Base-by-base conservation (phyloP, 2,329 filamentous ascomycete genomes). In the Leptosphaerulina australis region DNA sequence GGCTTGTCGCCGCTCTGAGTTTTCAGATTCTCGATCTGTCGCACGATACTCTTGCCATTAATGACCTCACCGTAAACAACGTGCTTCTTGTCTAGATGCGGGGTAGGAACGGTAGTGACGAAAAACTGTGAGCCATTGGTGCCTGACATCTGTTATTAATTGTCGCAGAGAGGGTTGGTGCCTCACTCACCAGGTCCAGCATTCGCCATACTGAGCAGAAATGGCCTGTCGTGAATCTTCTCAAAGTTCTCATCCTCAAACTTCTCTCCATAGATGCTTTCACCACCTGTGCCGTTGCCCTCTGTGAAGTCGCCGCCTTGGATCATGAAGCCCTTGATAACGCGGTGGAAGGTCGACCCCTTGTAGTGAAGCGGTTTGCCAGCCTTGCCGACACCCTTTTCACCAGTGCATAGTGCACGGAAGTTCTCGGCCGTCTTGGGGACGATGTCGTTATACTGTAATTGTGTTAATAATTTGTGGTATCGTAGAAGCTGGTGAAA, bases 81-180 rank as follows among this genome's bases (percentile, higher is more conserved):
- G 77, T 99, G 93, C 81, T 99, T 99, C 72, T 85, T 85, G 73
- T 99, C 92, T 29, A 97, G 84, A 74, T 97, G 94, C 37, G 91
- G 92, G 11, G 94, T 97, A n/a, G 87, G 82, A 22, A 96, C 90
- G 12, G 94, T 97, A 38, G 94, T 99, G 66, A 97, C 81, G 83
- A 99, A 99, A 83, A 99, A 99, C 70, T 99, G 94, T 40, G 90
- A 95, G 68, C 94, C 94, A 73, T 99, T 99, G 73, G 94, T 96
- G 65, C 88, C 87, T 89, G 60, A 14, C 9, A 22, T n/a, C 14
- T 33, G 45, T 64, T 35, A 64, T 58, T 14, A 7, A 28, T 12
- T 12, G 12, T 11, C 24, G 5, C 7, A 20, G 2, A n/a, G 11
- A 7, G 7, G 9, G 9, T 22, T 10, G 12, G 7, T 12, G 12